A percentile compares a stretch with the other conserved stretches of the same genome.
These are phyloP conservation scores for Termitomyces sp. DNA, from an alignment of 768 basidiomycete genomes.

Conservation along the genomic window DNA sequence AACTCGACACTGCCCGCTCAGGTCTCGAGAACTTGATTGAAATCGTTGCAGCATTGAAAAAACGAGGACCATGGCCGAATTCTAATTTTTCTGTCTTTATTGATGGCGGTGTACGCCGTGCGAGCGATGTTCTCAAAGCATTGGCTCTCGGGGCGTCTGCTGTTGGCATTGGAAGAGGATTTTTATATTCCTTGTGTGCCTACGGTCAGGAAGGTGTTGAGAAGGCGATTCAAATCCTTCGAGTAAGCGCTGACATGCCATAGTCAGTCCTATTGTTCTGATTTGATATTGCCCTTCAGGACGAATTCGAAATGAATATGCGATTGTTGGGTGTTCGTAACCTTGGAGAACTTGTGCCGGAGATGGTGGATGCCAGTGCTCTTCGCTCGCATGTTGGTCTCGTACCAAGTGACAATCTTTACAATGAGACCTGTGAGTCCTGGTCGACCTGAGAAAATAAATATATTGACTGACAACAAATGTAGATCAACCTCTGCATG, in stretches of 20 bases:
- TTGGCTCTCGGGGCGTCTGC: not conserved
- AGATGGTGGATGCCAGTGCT: conserved; percentile 74
- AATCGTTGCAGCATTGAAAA: not conserved
- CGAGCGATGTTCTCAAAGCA: not conserved
- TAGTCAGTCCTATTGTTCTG: too few species aligned
- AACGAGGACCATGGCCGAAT: not conserved
- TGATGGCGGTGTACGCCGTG: not conserved
- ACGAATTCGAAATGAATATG: conserved; percentile 98
- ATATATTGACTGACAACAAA: not conserved
- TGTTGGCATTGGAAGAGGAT: not conserved
- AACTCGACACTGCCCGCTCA: not conserved
- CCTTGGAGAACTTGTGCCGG: conserved; percentile 72
- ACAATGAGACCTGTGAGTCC: not conserved
- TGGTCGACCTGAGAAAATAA: not conserved
- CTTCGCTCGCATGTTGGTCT: not conserved
- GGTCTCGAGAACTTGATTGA: not conserved
- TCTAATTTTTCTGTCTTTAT: not conserved
- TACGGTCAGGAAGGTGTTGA: too few species aligned
- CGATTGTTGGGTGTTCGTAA: conserved; percentile 81
- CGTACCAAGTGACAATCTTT: not conserved
- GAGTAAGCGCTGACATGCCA: too few species aligned
- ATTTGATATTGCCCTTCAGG: conserved; percentile 38
- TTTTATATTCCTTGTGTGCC: too few species aligned
- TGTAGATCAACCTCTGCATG: not conserved
- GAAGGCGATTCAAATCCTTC: too few species aligned